Percentiles rank a stretch among this genome's conserved stretches.
These are phyloP conservation scores for Phytopythium oedochilum DNA, from an alignment of 352 stramenopile genomes.

Conservation along the genomic window DNA sequence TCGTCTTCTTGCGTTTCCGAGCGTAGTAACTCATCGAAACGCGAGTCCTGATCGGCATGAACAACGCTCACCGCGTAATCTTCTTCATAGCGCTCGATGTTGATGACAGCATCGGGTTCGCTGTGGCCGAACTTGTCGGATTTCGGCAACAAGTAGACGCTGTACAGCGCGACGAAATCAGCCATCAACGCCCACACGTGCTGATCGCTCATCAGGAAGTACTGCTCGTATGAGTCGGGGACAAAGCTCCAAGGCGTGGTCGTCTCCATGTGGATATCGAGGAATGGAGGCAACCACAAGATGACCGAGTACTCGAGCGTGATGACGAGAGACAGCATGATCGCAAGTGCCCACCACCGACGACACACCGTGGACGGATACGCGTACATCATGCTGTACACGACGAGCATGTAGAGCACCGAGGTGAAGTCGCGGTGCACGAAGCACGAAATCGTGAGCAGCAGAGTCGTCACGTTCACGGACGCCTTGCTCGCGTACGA, in stretches of 20 bases:
- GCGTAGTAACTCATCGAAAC: constrained; percentile 3
- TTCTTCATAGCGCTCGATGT: constrained; percentile 7
- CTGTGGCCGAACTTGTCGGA: constrained; percentile 33
- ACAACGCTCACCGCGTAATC: constrained; percentile 9
- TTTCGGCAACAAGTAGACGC: constrained; percentile 62
- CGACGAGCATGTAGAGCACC: constrained; percentile 70
- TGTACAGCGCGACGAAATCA: constrained; percentile 69
- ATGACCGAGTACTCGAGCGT: constrained; percentile 68
- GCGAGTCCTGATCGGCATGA: constrained; percentile 5
- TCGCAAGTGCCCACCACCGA: constrained; percentile 49
- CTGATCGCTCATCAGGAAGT: constrained; percentile 59
- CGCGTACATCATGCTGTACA: constrained; percentile 83
- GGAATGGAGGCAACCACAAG: constrained; percentile 60
- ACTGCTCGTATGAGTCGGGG: constrained; percentile 52
- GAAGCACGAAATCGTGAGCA: constrained; percentile 77
- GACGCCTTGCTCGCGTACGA: constrained; percentile 72
- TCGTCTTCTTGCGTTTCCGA: constrained; percentile 12
- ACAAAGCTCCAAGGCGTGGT: constrained; percentile 56
- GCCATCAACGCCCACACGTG: constrained; percentile 75
- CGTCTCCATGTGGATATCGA: constrained; percentile 51
- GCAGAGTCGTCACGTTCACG: constrained; percentile 72
- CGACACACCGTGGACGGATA: constrained; percentile 40
- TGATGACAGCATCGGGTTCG: constrained; percentile 17
- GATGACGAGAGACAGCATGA: constrained; percentile 60
- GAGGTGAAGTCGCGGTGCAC: constrained; percentile 74